A percentile compares a stretch with the other conserved stretches of the same genome.
These are phyloP conservation scores for Phaffomyces antillensis DNA, from an alignment of 805 yeast species.

Conservation along the genomic window DNA sequence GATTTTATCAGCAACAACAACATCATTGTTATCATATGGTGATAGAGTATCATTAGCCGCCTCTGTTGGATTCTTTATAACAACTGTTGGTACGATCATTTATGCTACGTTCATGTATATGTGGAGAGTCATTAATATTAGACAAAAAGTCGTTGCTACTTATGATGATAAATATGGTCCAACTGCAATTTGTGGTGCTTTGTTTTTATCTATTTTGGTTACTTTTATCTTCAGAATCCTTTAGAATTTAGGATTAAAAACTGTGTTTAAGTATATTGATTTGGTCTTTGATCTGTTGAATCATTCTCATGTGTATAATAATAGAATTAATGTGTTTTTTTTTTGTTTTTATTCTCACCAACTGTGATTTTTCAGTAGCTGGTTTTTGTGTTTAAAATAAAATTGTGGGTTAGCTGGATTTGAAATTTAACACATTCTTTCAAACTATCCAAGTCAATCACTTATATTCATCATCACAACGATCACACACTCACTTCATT, in stretches of 20 bases:
- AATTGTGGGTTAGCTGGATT: too few relatives aligned
- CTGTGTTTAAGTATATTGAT: too few relatives aligned
- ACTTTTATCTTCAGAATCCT: conserved; percentile 41
- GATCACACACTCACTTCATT: too few relatives aligned
- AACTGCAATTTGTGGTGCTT: conserved; percentile 64
- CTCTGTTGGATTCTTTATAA: conserved; percentile 76
- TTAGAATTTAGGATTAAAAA: neutral
- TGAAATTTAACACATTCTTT: too few relatives aligned
- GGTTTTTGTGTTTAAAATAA: too few relatives aligned
- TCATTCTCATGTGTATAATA: too few relatives aligned
- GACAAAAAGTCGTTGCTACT: conserved; percentile 73
- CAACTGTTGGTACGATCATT: conserved; percentile 64
- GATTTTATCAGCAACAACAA: conserved; percentile 83
- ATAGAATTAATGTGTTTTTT: too few relatives aligned
- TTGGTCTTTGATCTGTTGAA: too few relatives aligned
- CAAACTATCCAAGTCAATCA: too few relatives aligned
- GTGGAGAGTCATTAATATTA: conserved; percentile 75
- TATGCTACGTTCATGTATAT: conserved; percentile 72
- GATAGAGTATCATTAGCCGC: conserved; percentile 68
- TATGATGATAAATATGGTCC: conserved; percentile 91
- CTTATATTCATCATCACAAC: too few relatives aligned
- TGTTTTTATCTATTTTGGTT: conserved; percentile 61
- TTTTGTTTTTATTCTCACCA: too few relatives aligned
- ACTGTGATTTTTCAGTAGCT: too few relatives aligned
- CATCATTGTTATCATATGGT: conserved; percentile 81